Base-by-base conservation (phyloP, 163 green algal genomes). In the Chlamydomonas reinhardtii region DNA sequence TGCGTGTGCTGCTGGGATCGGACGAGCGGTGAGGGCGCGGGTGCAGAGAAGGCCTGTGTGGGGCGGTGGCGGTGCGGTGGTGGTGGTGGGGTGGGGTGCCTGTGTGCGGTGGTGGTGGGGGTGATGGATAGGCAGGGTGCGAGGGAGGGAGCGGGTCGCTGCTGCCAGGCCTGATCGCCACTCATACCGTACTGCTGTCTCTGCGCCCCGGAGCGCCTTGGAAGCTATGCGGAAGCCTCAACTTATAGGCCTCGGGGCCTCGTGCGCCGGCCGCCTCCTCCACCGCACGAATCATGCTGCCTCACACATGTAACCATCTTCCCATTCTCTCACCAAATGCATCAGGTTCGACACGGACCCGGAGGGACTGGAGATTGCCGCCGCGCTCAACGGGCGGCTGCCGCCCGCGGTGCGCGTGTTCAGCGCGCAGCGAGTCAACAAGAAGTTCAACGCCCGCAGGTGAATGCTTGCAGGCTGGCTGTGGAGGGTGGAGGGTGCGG, bases 361-460 rank as follows among this genome's bases (percentile, higher is more conserved):
- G 2, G 81, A 87, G 71, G 81, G 81, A 29, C 72, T 87, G 29
- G 59, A 54, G 20, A 31, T 89, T 19, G 85, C 82, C 0, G 76
- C 68, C 0, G 61, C 35, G 0, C 91, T 95, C 76, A 95, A 94
- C 82, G 29, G 52, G 16, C 92, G 96, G 71, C 91, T 98, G 73
- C 96, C 96, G 27, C 54, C 77, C 15, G 74, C 94, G 59, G 89
- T 97, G 37, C 66, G 81, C 27, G 71, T 87, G 16, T 74, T 87
- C 25, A 87, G 81, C n/a, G 81, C 52, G 8, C 81, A 87, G 73
- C 90, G 94, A 12, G 94, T 96, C 20, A 94, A 93, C 61, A 96
- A 96, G 79, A 93, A 91, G 61, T 98, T 96, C 77, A 92, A 96
- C 76, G 94, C 94, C 0, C 90, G 16, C 73, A 74, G 81, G 81